Base-by-base conservation (phyloP, 2,329 filamentous ascomycete species). In the Niveomyces coronatus region DNA sequence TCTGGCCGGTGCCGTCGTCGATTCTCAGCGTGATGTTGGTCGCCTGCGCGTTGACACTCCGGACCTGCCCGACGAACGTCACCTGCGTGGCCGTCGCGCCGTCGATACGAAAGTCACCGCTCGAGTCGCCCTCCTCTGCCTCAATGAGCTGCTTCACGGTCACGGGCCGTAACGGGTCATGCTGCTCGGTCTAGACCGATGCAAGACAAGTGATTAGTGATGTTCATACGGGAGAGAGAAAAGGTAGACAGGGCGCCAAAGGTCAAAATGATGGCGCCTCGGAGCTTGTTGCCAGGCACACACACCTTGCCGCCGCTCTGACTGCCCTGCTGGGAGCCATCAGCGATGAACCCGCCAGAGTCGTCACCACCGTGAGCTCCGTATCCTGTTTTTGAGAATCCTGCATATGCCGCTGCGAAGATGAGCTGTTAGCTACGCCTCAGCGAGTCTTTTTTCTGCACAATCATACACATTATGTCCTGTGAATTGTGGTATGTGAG, bases 121-220 rank as follows among this genome's bases (percentile, higher is more conserved):
- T 69, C 3, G 79, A 76, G 56, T 83, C 81, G 27, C 79, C 74
- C 61, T 86, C 81, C 46, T 82, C 72, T 46, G 86, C 85, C 46
- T 93, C 85, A 54, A 88, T 68, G 41, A 95, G 74, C 63, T 98
- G 91, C 62, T 95, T 95, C 63, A 96, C 85, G 9, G 91, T 98
- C 32, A 95, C 84, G 1, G 91, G 88, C 31, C 91, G 83, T 37
- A 98, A 74, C 15, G 86, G 88, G 52, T 95, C 86, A 61, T 93
- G 85, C 49, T 74, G 71, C 57, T 82, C 82, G 43, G 67, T 64
- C 70, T 77, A 43, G 8, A 9, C 8, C n/a, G n/a, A n/a, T n/a
- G n/a, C n/a, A n/a, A n/a, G n/a, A n/a, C n/a, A n/a, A n/a, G n/a
- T n/a, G n/a, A n/a, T n/a, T n/a, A n/a, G n/a, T n/a, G n/a, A n/a